These are phyloP conservation scores for Xylaria venustula DNA, from an alignment of 495 filamentous ascomycete species.

Conservation along the genomic window DNA sequence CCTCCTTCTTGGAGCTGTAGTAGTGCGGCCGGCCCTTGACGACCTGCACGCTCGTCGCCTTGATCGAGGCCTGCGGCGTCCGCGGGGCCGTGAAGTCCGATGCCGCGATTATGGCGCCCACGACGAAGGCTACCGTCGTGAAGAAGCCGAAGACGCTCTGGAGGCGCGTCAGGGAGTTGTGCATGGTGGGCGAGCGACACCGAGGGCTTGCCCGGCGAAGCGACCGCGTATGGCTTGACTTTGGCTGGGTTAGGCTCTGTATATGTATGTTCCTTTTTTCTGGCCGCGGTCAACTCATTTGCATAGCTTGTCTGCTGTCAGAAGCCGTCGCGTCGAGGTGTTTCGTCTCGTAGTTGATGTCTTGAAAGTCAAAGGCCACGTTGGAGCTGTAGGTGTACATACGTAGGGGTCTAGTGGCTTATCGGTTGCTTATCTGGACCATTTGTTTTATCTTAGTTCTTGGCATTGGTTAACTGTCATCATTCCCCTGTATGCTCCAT, in stretches of 20 bases:
- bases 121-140: conserved; percentile 84
- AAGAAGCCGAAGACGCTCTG: conserved; percentile 98
- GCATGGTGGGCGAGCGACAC: conserved; percentile 58
- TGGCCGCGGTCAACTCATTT: not conserved
- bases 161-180: conserved; percentile 75
- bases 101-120: conserved; percentile 74
- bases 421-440: conserved; percentile 23
- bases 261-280: not conserved
- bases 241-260: too few species aligned
- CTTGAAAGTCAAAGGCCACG: conserved; percentile 21
- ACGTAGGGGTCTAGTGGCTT: conserved; percentile 11
- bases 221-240: not conserved
- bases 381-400: not conserved
- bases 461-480: conserved; percentile 10
- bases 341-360: too few species aligned
- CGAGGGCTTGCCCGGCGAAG: not conserved
- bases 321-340: too few species aligned
- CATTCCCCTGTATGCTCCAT: too few species aligned
- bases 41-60: conserved; percentile 78
- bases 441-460: conserved; percentile 16
- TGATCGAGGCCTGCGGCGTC: conserved; percentile 60
- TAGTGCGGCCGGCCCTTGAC: conserved; percentile 89
- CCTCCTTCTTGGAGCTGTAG: conserved; percentile 86
- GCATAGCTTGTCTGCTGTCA: too few species aligned
- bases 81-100: conserved; percentile 74